These are phyloP conservation scores for Angomonas deanei DNA, from an alignment of 208 protist species.

Conservation along the genomic window DNA sequence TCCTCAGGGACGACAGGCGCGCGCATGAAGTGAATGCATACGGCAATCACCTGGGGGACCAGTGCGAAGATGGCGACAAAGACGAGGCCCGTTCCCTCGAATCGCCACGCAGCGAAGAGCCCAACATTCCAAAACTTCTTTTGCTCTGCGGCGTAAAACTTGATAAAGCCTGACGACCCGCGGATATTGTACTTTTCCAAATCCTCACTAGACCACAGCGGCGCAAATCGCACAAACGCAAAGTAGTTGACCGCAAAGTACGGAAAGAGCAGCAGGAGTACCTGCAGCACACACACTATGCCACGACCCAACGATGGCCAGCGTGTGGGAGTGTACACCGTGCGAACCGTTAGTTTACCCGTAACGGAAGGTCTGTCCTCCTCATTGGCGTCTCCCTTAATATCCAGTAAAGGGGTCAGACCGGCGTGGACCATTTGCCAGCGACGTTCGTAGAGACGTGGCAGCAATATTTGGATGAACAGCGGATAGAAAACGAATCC, in stretches of 20 bases:
- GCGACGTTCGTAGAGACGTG: not conserved
- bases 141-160: not conserved
- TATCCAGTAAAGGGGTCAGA: too few species aligned
- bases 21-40: not conserved
- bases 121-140: not conserved
- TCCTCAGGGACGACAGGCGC: not conserved
- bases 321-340: not conserved
- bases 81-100: not conserved
- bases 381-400: not conserved
- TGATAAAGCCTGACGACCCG: not conserved
- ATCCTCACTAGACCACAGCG: too few species aligned
- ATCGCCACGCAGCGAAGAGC: not conserved
- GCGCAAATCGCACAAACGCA: not conserved
- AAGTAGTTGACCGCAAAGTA: not conserved
- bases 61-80: not conserved
- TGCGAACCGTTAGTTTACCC: not conserved
- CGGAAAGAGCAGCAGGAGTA: not conserved
- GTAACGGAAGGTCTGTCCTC: not conserved
- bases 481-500: not conserved
- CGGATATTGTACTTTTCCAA: not conserved
- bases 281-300: not conserved
- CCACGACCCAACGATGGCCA: not conserved
- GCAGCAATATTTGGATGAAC: not conserved
- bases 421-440: not conserved
- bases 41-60: not conserved